Percentiles rank a stretch among this genome's conserved stretches.
Evolutionary conservation across 1,284 basidiomycete genomes (phyloP).

Genomic region (Pseudozyma hubeiensis): DNA sequence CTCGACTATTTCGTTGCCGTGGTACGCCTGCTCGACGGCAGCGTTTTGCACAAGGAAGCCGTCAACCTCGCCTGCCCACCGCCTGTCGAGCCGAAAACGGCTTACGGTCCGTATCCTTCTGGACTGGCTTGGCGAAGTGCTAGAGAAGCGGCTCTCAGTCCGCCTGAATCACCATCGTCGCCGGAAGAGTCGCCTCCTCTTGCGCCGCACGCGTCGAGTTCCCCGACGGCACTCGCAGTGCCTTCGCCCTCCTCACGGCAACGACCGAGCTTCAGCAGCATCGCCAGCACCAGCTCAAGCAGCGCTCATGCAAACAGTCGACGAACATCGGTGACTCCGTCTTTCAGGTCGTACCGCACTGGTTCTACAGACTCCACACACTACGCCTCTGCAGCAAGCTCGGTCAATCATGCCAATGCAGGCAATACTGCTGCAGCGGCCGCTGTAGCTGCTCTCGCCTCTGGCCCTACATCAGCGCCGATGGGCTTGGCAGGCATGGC

Average conservation of each 20-base stretch:
- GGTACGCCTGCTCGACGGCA: slow-evolving; percentile 25
- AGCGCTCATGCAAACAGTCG: slow-evolving; percentile 10
- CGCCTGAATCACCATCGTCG: slow-evolving; percentile 1
- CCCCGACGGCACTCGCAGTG: not conserved
- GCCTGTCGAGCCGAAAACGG: slow-evolving; percentile 23
- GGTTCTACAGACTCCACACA: slow-evolving; percentile 20
- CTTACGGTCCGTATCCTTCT: slow-evolving; percentile 27
- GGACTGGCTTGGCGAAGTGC: slow-evolving; percentile 19
- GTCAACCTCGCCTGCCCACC: slow-evolving; percentile 32
- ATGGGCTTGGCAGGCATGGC: slow-evolving; percentile 28
- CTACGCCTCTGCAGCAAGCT: slow-evolving; percentile 11
- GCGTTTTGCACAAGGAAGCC: slow-evolving; percentile 23
- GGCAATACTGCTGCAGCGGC: not conserved
- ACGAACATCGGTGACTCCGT: slow-evolving; percentile 16
- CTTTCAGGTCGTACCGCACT: slow-evolving; percentile 17
- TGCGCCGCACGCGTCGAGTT: not conserved
- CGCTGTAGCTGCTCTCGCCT: not conserved
- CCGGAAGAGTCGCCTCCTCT: slow-evolving; percentile 13
- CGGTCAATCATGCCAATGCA: slow-evolving; percentile 10
- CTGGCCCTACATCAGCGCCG: not conserved
- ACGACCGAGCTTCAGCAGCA: slow-evolving; percentile 26
- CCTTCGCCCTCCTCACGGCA: slow-evolving; percentile 7
- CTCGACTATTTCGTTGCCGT: slow-evolving; percentile 60
- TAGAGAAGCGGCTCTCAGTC: slow-evolving; percentile 5
- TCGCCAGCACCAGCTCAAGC: slow-evolving; percentile 18